phyloP scores from a whole-genome alignment of 2,329 filamentous ascomycete species.

The Alternaria ventricosa region DNA sequence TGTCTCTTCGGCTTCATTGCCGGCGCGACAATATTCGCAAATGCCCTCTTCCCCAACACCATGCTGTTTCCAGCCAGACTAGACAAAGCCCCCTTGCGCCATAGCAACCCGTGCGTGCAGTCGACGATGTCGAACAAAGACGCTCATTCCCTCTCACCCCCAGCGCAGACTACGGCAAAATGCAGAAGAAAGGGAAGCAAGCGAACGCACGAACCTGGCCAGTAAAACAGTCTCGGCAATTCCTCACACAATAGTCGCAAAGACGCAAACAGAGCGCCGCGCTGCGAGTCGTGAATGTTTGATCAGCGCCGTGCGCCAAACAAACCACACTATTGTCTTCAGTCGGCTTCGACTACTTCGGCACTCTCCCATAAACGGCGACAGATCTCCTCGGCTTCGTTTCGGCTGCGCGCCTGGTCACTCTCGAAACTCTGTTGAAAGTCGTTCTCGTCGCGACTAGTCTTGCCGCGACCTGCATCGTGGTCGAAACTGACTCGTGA shows the following conservation, averaged over 20 bases:
- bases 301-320: slow-evolving; percentile 1
- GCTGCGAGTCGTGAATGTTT: slow-evolving; percentile 6
- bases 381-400: slow-evolving; percentile 50
- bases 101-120: background rate
- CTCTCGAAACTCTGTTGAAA: slow-evolving; percentile 39
- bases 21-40: background rate
- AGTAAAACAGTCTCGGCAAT: background rate
- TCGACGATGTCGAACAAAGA: background rate
- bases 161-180: background rate
- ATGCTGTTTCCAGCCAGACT: background rate
- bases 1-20: background rate
- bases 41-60: background rate
- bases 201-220: slow-evolving; percentile 11
- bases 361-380: slow-evolving; percentile 50
- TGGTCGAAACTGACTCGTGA: slow-evolving; percentile 41
- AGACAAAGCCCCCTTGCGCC: background rate
- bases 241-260: slow-evolving; percentile 7
- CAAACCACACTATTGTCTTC: slow-evolving; percentile 17
- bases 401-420: slow-evolving; percentile 32
- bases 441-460: slow-evolving; percentile 30
- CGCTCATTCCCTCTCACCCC: background rate
- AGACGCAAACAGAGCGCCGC: background rate
- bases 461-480: slow-evolving; percentile 15
- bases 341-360: slow-evolving; percentile 46
- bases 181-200: background rate